phyloP scores from a whole-genome alignment of 495 filamentous ascomycete genomes.

The Hyaloscypha bicolor region DNA sequence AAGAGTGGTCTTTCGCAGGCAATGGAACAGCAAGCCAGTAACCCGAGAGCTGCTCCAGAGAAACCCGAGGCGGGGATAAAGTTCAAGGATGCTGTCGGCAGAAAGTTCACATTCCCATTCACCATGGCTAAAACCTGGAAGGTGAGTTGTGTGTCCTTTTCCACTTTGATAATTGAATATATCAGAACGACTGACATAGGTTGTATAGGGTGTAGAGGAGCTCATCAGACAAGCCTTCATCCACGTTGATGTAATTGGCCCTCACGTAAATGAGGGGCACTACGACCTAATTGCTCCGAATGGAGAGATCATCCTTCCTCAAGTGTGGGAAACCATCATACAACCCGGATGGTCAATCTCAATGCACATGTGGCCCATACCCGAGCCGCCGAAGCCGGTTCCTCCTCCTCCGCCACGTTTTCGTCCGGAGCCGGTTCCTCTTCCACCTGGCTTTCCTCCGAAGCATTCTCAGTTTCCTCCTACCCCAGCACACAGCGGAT shows the following conservation, averaged over 20 bases:
- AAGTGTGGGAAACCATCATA: slow-evolving; percentile 53
- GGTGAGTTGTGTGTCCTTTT: slow-evolving; percentile 40
- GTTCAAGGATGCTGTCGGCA: slow-evolving; percentile 66
- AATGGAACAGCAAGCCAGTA: too few species aligned
- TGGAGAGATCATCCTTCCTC: slow-evolving; percentile 51
- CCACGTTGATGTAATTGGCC: slow-evolving; percentile 48
- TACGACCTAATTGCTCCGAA: slow-evolving; percentile 50
- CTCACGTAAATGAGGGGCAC: slow-evolving; percentile 48
- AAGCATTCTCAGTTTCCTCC: too few species aligned
- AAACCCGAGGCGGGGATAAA: slow-evolving; percentile 46
- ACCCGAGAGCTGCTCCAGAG: background rate
- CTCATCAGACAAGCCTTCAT: slow-evolving; percentile 50
- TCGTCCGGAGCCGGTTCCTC: too few species aligned
- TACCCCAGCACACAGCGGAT: too few species aligned
- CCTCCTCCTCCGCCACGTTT: too few species aligned
- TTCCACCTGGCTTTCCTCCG: too few species aligned
- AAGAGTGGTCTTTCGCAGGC: too few species aligned
- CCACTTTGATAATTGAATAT: background rate
- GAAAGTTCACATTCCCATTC: slow-evolving; percentile 66
- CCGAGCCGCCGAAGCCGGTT: slow-evolving; percentile 32
- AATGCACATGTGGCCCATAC: slow-evolving; percentile 92
- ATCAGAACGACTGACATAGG: slow-evolving; percentile 16
- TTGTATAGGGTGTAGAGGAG: slow-evolving; percentile 53
- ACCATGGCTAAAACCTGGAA: slow-evolving; percentile 65
- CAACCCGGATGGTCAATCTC: slow-evolving; percentile 69